Percentiles rank a stretch among this genome's conserved stretches.
These are phyloP conservation scores for Auriscalpium orientale DNA, from an alignment of 768 basidiomycete species.

Conservation along the genomic window DNA sequence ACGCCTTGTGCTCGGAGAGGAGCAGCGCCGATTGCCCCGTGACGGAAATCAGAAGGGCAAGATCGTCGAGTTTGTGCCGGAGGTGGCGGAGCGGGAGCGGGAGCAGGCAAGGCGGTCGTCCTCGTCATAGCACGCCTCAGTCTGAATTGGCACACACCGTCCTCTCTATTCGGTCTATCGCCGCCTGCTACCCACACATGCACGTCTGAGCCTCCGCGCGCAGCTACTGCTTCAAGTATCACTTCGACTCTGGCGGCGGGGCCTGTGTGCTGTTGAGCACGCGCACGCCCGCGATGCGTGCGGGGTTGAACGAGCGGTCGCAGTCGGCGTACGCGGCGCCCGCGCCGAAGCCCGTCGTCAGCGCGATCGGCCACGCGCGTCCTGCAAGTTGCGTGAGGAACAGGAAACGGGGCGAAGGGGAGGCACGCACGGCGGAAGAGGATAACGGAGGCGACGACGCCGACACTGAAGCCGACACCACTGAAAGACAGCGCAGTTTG, in stretches of 20 bases:
- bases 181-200: neutral
- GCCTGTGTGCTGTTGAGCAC: constrained; percentile 36
- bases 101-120: neutral
- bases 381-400: constrained; percentile 36
- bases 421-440: constrained; percentile 77
- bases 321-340: constrained; percentile 89
- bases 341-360: constrained; percentile 80
- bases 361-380: constrained; percentile 86
- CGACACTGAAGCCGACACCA: constrained; percentile 82
- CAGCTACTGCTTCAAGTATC: neutral
- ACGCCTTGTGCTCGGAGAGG: constrained; percentile 48
- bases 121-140: neutral
- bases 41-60: constrained; percentile 13
- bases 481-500: constrained; percentile 30
- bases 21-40: constrained; percentile 33
- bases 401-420: neutral
- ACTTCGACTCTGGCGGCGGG: constrained; percentile 16
- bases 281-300: constrained; percentile 78
- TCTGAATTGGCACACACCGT: constrained; percentile 4
- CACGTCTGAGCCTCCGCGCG: neutral
- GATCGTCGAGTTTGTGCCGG: constrained; percentile 5
- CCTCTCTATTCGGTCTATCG: neutral
- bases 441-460: constrained; percentile 83
- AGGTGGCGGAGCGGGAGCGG: constrained; percentile 3
- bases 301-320: constrained; percentile 88